These are phyloP conservation scores for Pachysandra terminalis DNA, from an alignment of 164 flowering plant species.

Conservation along the genomic window DNA sequence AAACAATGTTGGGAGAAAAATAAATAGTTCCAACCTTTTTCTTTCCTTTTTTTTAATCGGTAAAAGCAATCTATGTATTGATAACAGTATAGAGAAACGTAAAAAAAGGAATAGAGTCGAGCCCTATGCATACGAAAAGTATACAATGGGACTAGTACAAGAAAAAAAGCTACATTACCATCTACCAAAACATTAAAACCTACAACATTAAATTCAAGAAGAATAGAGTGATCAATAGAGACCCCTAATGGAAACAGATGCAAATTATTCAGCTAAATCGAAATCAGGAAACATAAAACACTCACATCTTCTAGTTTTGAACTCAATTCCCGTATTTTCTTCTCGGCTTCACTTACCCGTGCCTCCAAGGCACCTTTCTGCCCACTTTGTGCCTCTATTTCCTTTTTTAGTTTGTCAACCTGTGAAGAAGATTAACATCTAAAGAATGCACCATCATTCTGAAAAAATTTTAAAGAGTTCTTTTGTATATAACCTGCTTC, in stretches of 20 bases:
- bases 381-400: slow-evolving; percentile 40
- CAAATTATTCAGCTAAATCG: no score
- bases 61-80: background rate
- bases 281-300: background rate
- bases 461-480: background rate
- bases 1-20: no score
- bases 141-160: no score
- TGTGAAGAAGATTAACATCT: slow-evolving; percentile 21
- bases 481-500: slow-evolving; percentile 50
- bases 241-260: no score
- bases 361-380: slow-evolving; percentile 53
- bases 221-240: no score
- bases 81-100: background rate
- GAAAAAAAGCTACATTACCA: no score
- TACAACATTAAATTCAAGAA: no score
- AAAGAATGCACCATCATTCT: background rate
- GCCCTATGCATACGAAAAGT: no score
- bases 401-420: slow-evolving; percentile 60
- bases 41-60: no score
- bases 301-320: slow-evolving; percentile 61
- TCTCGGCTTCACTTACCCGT: slow-evolving; percentile 46
- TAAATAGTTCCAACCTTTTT: no score
- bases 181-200: no score
- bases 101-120: no score
- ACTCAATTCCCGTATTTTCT: slow-evolving; percentile 43